Percentiles rank a stretch among this genome's conserved stretches.
Conservation (phyloP, 2,329 filamentous ascomycete genomes). For the Aspergillus sp. region DNA sequence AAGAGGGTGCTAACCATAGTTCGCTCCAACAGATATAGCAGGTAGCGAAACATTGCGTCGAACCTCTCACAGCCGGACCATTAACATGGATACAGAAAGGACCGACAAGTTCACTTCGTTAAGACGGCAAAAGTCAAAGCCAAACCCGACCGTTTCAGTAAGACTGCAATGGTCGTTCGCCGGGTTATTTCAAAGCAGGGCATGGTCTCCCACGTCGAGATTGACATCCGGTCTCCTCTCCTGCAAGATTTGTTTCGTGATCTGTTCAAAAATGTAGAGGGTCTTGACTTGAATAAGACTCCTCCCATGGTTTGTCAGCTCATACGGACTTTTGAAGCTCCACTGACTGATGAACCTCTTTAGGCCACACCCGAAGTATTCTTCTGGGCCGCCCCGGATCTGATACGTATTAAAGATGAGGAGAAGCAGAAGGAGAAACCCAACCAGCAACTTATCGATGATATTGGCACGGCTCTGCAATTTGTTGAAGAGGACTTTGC, state of each 20-base stretch:
- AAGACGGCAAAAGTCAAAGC: neutral
- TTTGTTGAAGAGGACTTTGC: constrained; percentile 1
- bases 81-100: neutral
- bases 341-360: neutral
- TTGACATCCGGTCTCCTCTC: constrained; percentile 4
- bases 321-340: no score
- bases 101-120: neutral
- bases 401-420: neutral
- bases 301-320: neutral
- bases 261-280: neutral
- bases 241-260: neutral
- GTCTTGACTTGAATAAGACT: neutral
- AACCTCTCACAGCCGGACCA: neutral
- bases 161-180: constrained; percentile 5
- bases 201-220: constrained; percentile 4
- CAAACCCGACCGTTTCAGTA: constrained; percentile 5
- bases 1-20: neutral
- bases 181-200: constrained; percentile 1
- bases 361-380: neutral
- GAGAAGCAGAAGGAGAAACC: neutral
- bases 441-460: neutral
- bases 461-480: constrained; percentile 2
- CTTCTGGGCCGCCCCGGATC: constrained; percentile 2
- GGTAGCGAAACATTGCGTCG: neutral
- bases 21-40: neutral